These are phyloP conservation scores for Talaromyces funiculosus DNA, from an alignment of 2,329 filamentous ascomycete species.

Conservation along the genomic window DNA sequence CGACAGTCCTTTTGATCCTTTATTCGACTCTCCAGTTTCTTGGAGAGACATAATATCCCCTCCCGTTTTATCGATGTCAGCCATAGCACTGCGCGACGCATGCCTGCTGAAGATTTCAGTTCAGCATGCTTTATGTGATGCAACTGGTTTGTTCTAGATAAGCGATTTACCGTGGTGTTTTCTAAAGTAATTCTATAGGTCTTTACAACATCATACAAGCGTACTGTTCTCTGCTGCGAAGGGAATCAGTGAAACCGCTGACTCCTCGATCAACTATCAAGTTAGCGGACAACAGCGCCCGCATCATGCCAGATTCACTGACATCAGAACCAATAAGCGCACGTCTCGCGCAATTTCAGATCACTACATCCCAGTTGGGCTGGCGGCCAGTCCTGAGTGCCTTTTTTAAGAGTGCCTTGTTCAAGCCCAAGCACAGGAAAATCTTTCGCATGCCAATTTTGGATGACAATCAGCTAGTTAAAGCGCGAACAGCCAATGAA, in stretches of 20 bases:
- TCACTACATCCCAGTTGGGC: neutral
- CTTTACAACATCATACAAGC: neutral
- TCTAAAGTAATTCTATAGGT: neutral
- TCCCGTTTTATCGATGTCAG: neutral
- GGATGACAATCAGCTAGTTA: neutral
- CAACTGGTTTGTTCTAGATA: neutral
- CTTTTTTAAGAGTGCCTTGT: neutral
- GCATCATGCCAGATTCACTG: neutral
- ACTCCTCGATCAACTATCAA: neutral
- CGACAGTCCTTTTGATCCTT: neutral
- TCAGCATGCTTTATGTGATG: neutral
- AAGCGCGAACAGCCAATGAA: neutral
- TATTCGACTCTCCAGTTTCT: neutral
- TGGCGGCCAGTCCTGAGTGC: neutral
- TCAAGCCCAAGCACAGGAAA: neutral
- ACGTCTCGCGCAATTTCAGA: neutral
- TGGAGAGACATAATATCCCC: neutral
- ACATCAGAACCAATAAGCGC: neutral
- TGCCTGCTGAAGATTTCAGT: neutral
- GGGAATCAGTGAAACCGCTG: neutral
- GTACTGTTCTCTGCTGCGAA: neutral
- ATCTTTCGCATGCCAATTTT: neutral
- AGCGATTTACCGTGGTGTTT: neutral
- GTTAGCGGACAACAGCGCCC: neutral
- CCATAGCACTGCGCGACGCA: neutral